A percentile compares a stretch with the other conserved stretches of the same genome.
Conservation (phyloP, 257 asterid genomes). For the Anisodus tanguticus region DNA sequence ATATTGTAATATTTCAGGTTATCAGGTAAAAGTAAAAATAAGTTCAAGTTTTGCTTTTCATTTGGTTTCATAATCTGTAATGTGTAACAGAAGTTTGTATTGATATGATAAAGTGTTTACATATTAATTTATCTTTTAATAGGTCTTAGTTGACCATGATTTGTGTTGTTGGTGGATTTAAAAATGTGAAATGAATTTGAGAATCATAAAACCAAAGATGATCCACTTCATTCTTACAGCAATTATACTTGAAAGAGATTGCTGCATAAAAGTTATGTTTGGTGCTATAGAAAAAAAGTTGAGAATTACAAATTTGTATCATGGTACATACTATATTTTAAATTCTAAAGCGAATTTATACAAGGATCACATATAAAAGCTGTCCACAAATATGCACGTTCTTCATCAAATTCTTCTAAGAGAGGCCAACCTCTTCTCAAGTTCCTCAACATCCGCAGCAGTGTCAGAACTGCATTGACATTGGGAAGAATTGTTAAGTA, state of each 20-base stretch:
- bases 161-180: background rate
- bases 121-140: background rate
- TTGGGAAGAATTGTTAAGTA: background rate
- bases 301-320: background rate
- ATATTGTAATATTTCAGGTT: background rate
- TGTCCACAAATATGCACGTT: slow-evolving; percentile 23
- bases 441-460: slow-evolving; percentile 77
- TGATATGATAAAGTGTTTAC: background rate
- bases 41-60: slow-evolving; percentile 2
- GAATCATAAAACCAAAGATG: no score
- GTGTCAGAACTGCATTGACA: slow-evolving; percentile 48
- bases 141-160: background rate
- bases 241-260: background rate
- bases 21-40: background rate
- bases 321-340: slow-evolving; percentile 11
- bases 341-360: slow-evolving; percentile 13
- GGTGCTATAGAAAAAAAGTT: background rate
- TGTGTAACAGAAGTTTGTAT: background rate
- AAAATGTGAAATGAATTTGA: background rate
- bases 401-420: slow-evolving; percentile 64
- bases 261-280: background rate
- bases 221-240: no score
- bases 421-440: slow-evolving; percentile 87
- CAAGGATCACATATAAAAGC: slow-evolving; percentile 24
- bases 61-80: slow-evolving; percentile 24